Conservation (phyloP, 2,329 filamentous ascomycete species). For the Corynespora cassiicola region DNA sequence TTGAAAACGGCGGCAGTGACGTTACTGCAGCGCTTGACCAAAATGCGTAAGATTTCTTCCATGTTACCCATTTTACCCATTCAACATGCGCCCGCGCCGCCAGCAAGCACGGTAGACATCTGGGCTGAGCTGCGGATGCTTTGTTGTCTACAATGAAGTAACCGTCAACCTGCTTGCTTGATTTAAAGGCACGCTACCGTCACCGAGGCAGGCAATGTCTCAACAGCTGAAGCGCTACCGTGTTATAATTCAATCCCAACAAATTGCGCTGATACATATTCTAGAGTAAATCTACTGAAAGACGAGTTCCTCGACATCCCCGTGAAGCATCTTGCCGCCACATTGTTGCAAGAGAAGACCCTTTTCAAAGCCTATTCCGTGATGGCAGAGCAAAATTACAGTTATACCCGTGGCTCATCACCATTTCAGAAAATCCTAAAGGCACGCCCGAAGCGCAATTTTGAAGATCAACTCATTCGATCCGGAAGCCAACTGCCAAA, state of each 20-base stretch:
- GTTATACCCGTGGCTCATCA: conserved; percentile 6
- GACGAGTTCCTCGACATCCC: conserved; percentile 50
- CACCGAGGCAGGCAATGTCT: too few species aligned
- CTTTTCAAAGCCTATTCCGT: conserved; percentile 47
- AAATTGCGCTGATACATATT: too few species aligned
- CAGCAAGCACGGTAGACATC: too few species aligned
- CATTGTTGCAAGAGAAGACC: conserved; percentile 36
- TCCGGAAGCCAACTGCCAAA: conserved; percentile 35
- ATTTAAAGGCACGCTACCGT: too few species aligned
- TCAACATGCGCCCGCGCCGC: too few species aligned
- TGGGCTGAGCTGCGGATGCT: too few species aligned
- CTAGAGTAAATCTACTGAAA: conserved; percentile 45
- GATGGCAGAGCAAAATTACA: conserved; percentile 38
- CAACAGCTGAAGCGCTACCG: too few species aligned
- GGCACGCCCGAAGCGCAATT: conserved; percentile 24
- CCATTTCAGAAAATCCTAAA: conserved; percentile 26
- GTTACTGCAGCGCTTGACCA: too few species aligned
- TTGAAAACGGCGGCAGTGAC: conserved; percentile 30
- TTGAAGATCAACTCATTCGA: conserved; percentile 24
- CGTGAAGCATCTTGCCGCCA: conserved; percentile 40
- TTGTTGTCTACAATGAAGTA: too few species aligned
- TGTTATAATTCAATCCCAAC: too few species aligned
- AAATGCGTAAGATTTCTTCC: conserved; percentile 35
- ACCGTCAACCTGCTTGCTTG: too few species aligned
- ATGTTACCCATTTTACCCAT: too few species aligned